Evolutionary conservation across 2,329 filamentous ascomycete species (phyloP).

Genomic region (Pseudopyrenochaeta lycopersici): DNA sequence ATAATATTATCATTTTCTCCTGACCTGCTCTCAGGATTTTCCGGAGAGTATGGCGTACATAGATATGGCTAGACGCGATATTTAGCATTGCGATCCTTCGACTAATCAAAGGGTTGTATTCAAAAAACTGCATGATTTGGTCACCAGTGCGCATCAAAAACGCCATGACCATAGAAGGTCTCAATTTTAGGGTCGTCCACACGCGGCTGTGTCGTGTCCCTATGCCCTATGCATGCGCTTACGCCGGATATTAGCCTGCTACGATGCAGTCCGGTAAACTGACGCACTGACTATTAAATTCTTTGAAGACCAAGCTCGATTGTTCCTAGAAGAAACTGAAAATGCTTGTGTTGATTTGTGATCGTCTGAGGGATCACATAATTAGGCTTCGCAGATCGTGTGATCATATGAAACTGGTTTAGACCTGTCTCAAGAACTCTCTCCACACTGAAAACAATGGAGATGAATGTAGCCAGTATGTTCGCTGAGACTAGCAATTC

Average conservation of each 20-base stretch:
- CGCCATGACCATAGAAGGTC: neutral
- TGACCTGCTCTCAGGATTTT: neutral
- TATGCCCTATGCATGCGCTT: neutral
- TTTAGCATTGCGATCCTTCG: no score
- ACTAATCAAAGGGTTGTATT: no score
- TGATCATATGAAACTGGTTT: no score
- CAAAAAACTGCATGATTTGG: no score
- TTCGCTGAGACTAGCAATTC: no score
- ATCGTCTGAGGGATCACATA: slow-evolving; percentile 1
- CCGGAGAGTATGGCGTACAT: no score
- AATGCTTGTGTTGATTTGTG: neutral
- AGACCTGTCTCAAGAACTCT: no score
- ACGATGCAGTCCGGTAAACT: neutral
- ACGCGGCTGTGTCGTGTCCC: neutral
- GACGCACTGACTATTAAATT: neutral
- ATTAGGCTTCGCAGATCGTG: slow-evolving; percentile 4
- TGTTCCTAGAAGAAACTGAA: slow-evolving; percentile 1
- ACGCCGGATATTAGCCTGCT: neutral
- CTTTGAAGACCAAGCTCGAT: slow-evolving; percentile 1
- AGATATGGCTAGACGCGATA: no score
- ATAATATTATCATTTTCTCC: neutral
- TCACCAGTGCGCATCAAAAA: no score
- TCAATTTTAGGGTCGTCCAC: neutral
- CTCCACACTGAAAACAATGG: no score
- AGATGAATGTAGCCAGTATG: no score